Evolutionary conservation across 306 rosid species (phyloP), one percentile per base, ranked within the genome.

Genomic region (Parietaria judaica): DNA sequence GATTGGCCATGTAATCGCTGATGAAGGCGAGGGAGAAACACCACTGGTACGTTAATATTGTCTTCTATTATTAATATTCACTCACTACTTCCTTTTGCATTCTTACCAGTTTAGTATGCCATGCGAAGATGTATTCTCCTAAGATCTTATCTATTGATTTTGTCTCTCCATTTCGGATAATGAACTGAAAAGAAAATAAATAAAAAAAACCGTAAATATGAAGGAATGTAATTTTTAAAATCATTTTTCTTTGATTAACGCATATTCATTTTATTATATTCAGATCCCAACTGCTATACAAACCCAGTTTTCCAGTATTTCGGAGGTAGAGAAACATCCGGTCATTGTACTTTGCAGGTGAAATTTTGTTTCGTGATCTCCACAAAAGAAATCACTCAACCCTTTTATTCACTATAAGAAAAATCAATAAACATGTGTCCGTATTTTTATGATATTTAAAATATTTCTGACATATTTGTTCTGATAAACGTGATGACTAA

Each of bases 11-110:
- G 95, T 88, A 61, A 67, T 85, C 35, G 95, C 98, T 52, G 98
- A 91, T 67, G 98, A 91, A 78, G 98, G 94, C 72, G 95, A 85
- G 73, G 98, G 98, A 55, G 98, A 91, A 76, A 80, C 86, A 56
- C 98, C 98, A 1, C 58, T 79, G 92, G 98, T 88, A 87, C 9
- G 51, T 52, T 64, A 36, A 46, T 69, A 14, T 67, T 51, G 72
- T 59, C 53, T 34, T 34, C 16, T 52, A 50, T 16, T 14, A 12
- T 17, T 13, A 36, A 14, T 63, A 23, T 70, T 50, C 55, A 23
- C 62, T 38, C 39, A 37, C 39, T 13, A 13, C 9, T 14, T 58
- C 48, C 3, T 37, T 5, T 58, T 11, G 34, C 3, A n/a, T 58
- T 14, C 47, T 11, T 39, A 10, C 7, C 36, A 7, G 31, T 41